Base-by-base conservation (phyloP, 2,329 filamentous ascomycete species). In the Geosmithia putterillii region DNA sequence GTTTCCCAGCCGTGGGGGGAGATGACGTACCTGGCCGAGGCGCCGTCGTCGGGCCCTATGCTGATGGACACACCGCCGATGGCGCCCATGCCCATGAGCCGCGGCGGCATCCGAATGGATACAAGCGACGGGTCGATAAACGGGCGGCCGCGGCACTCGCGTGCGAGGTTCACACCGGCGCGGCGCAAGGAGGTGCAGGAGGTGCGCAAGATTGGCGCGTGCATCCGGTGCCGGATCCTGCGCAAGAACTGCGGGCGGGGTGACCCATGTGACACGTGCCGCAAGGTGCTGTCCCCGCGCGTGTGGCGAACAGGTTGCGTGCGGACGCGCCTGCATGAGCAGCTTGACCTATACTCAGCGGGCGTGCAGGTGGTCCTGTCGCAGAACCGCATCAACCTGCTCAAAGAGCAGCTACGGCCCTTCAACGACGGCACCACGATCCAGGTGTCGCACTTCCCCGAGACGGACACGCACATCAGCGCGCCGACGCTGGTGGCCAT, bases 221-320 rank as follows among this genome's bases (percentile, higher is more conserved):
- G 79, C 50, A 79, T 81, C 42, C 66, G 79, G 38, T 83, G 79
- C 52, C 70, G 77, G 34, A 81, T 82, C 47, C 59, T 83, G 32
- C 70, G 78, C 45, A 83, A 83, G 60, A 79, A 75, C 2, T 83
- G 79, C 52, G 78, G 76, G n/a, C 72, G 70, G 46, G 78, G 75
- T 25, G 73, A 69, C 7, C 77, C 78, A 0, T 83, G 79, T 50
- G 70, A 74, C 43, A 76, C 77, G 2, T 83, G 79, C 48, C 70
- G 71, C 47, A 80, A 77, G 52, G 77, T 83, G 1, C 60, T 81
- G 35, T 70, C 73, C 3, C 76, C 79, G 1, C 69, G 79, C 8
- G 69, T 82, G n/a, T 83, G 79, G 79, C 73, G 71, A 46, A 73
- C 71, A 3, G 74, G 75, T 9, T 83, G 79, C 52, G 71, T 81